Evolutionary conservation across 176 grass and related monocot species (phyloP).

Genomic region (Coix lacrymajobi): DNA sequence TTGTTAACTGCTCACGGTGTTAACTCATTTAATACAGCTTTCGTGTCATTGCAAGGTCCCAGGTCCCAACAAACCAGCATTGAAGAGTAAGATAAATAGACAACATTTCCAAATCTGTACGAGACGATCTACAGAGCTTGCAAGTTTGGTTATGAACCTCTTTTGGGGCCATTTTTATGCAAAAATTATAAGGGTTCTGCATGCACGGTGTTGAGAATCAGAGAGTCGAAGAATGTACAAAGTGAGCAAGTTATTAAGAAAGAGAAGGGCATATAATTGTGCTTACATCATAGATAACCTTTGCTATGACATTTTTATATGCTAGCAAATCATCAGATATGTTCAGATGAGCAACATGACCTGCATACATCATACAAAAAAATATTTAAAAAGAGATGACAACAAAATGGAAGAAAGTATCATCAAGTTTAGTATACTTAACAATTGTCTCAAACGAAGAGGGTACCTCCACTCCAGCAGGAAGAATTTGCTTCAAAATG

Average conservation of each 20-base stretch:
- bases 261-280: background rate
- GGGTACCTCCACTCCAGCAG: slow-evolving; percentile 75
- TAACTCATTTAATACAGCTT: slow-evolving; percentile 15
- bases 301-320: slow-evolving; percentile 82
- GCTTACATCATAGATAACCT: slow-evolving; percentile 97
- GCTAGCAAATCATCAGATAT: slow-evolving; percentile 73
- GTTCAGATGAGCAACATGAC: slow-evolving; percentile 99
- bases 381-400: slow-evolving; percentile 20
- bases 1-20: background rate
- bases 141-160: background rate
- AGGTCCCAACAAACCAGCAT: background rate
- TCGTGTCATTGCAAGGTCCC: background rate
- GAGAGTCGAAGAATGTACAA: background rate
- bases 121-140: background rate
- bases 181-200: background rate
- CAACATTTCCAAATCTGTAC: background rate
- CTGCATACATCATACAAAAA: slow-evolving; percentile 44
- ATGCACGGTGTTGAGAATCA: background rate
- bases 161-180: background rate
- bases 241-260: slow-evolving; percentile 4
- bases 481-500: slow-evolving; percentile 84
- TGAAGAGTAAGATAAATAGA: background rate
- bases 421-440: slow-evolving; percentile 47
- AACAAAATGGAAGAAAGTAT: background rate
- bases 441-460: slow-evolving; percentile 99